Evolutionary conservation across 257 asterid species (phyloP).

Genomic region (Fraxinus americana): DNA sequence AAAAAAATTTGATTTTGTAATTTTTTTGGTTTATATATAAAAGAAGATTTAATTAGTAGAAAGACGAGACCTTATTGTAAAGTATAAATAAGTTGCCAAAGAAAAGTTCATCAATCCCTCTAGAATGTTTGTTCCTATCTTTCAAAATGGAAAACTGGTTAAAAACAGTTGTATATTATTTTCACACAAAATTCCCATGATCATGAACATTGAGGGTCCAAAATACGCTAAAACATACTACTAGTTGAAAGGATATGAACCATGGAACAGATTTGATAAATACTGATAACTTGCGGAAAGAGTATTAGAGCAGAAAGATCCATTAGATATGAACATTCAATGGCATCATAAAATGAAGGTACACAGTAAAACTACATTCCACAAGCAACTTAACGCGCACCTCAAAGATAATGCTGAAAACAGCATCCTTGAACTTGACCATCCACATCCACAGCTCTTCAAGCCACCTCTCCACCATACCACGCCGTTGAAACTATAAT

Average conservation of each 20-base stretch:
- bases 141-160: neutral
- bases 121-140: neutral
- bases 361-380: constrained; percentile 12
- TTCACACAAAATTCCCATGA: neutral
- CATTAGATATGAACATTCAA: neutral
- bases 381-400: constrained; percentile 42
- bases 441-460: constrained; percentile 89
- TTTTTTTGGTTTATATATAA: too few relatives aligned
- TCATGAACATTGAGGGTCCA: constrained; percentile 10
- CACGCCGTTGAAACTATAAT: constrained; percentile 78
- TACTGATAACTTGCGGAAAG: too few relatives aligned
- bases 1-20: neutral
- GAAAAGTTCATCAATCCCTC: neutral
- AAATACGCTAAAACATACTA: constrained; percentile 8
- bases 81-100: neutral
- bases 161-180: neutral
- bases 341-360: neutral
- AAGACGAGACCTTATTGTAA: neutral
- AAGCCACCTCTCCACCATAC: constrained; percentile 91
- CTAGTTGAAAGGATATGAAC: neutral
- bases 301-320: too few relatives aligned
- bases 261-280: neutral
- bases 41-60: neutral
- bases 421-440: constrained; percentile 73
- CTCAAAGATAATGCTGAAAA: constrained; percentile 66